These are phyloP conservation scores for Aspergillus sojae DNA, from an alignment of 2,329 filamentous ascomycete species.

Conservation along the genomic window DNA sequence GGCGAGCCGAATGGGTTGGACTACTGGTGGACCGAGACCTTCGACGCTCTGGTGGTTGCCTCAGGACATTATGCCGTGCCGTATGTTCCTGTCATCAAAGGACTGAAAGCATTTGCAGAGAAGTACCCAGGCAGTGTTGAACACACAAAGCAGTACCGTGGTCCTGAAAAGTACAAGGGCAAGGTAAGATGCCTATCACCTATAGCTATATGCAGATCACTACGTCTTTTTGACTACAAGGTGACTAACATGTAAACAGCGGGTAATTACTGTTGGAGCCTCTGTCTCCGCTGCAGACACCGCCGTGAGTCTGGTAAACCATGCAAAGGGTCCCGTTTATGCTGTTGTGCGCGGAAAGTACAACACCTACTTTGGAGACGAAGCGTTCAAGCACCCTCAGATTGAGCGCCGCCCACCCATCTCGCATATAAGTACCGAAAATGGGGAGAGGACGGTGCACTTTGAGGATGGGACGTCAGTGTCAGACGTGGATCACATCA, in stretches of 20 bases:
- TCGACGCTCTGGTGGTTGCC: conserved; percentile 64
- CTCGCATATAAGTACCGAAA: conserved; percentile 41
- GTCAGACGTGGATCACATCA: conserved; percentile 60
- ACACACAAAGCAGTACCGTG: conserved; percentile 47
- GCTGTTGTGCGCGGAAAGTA: conserved; percentile 58
- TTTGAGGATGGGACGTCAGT: conserved; percentile 60
- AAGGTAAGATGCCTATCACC: conserved; percentile 25
- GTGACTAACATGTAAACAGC: conserved; percentile 39
- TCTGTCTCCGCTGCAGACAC: conserved; percentile 68
- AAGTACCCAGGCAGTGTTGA: conserved; percentile 42
- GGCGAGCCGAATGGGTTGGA: conserved; percentile 42
- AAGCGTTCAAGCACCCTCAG: conserved; percentile 62
- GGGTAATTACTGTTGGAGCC: conserved; percentile 64
- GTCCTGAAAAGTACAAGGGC: conserved; percentile 42
- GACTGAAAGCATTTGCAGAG: conserved; percentile 43
- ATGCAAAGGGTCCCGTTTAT: conserved; percentile 53
- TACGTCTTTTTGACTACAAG: too few species aligned
- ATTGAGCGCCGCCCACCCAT: conserved; percentile 35
- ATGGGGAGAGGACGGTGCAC: conserved; percentile 50
- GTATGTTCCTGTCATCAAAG: conserved; percentile 49
- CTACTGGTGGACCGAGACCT: conserved; percentile 65
- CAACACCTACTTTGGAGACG: conserved; percentile 60
- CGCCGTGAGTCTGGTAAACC: conserved; percentile 54
- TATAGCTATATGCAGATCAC: neutral
- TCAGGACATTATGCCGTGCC: conserved; percentile 65